Percentiles rank a stretch among this genome's conserved stretches.
phyloP scores from a whole-genome alignment of 139 green algal genomes.

The Deuterostichococcus epilithicus region DNA sequence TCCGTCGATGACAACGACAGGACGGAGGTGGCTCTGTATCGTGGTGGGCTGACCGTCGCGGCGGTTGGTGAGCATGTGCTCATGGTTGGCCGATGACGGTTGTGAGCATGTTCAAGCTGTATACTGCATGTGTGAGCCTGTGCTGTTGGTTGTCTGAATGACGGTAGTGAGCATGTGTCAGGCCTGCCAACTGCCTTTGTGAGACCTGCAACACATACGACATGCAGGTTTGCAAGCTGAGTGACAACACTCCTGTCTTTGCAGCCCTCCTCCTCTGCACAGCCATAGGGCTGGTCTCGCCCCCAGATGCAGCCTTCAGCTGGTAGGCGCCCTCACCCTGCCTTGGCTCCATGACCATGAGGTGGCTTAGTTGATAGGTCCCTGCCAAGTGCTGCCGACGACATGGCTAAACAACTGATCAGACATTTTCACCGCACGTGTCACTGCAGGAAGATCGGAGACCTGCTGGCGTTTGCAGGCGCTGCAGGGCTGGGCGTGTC shows the following conservation, averaged over 20 bases:
- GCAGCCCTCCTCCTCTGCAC: neutral
- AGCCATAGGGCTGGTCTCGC: neutral
- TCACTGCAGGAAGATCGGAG: conserved; percentile 12
- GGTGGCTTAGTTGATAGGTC: too few species aligned
- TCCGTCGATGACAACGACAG: neutral
- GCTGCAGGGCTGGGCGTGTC: conserved; percentile 59
- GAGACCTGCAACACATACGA: too few species aligned
- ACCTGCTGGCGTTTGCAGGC: conserved; percentile 33
- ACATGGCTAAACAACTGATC: too few species aligned
- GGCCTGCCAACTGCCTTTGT: too few species aligned
- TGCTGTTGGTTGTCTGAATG: too few species aligned
- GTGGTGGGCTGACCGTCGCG: neutral
- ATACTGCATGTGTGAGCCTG: too few species aligned
- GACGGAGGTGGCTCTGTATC: neutral
- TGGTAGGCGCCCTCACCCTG: neutral
- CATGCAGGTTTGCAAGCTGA: neutral
- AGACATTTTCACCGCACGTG: too few species aligned
- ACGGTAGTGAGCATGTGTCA: too few species aligned
- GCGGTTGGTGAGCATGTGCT: neutral
- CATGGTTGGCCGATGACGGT: too few species aligned
- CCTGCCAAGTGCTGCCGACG: too few species aligned
- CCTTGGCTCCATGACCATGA: too few species aligned
- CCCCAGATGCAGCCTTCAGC: neutral
- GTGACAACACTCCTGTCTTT: neutral
- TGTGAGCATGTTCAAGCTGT: too few species aligned